phyloP scores from a whole-genome alignment of 306 rosid genomes.

The Castanea mollissima region DNA sequence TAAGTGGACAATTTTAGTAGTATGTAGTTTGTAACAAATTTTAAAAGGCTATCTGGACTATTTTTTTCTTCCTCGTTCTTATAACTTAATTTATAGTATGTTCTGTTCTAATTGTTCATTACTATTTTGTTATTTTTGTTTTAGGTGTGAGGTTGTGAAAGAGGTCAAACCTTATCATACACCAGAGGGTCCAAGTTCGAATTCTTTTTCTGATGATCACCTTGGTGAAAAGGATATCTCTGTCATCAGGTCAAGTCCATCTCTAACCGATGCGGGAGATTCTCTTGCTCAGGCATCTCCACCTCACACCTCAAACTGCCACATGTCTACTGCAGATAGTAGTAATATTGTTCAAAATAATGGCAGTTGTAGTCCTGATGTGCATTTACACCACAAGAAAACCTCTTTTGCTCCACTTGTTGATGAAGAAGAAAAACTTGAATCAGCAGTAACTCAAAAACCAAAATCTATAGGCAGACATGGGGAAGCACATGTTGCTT shows the following conservation, averaged over 20 bases:
- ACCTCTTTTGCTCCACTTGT: conserved; percentile 31
- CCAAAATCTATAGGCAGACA: conserved; percentile 60
- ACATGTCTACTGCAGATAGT: conserved; percentile 67
- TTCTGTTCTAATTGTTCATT: conserved; percentile 13
- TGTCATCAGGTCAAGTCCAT: conserved; percentile 53
- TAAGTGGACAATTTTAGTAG: conserved; percentile 2
- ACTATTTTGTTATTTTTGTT: conserved; percentile 7
- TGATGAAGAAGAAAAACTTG: conserved; percentile 49
- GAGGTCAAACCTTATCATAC: conserved; percentile 37
- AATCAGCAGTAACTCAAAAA: conserved; percentile 43
- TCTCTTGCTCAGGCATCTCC: conserved; percentile 63
- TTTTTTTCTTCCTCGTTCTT: neutral
- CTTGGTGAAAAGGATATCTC: conserved; percentile 41
- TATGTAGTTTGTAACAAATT: neutral
- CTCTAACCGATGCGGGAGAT: conserved; percentile 63
- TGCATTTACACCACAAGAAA: conserved; percentile 49
- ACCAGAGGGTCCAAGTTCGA: conserved; percentile 44
- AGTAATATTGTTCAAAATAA: conserved; percentile 61
- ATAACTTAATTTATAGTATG: neutral
- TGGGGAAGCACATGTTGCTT: conserved; percentile 64
- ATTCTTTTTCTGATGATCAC: conserved; percentile 49
- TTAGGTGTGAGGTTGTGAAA: conserved; percentile 47
- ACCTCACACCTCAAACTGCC: conserved; percentile 51
- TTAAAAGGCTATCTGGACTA: neutral
- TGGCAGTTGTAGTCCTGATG: conserved; percentile 85